Evolutionary conservation across 2,329 filamentous ascomycete species (phyloP).

Genomic region (Phyllosticta ampelicida): DNA sequence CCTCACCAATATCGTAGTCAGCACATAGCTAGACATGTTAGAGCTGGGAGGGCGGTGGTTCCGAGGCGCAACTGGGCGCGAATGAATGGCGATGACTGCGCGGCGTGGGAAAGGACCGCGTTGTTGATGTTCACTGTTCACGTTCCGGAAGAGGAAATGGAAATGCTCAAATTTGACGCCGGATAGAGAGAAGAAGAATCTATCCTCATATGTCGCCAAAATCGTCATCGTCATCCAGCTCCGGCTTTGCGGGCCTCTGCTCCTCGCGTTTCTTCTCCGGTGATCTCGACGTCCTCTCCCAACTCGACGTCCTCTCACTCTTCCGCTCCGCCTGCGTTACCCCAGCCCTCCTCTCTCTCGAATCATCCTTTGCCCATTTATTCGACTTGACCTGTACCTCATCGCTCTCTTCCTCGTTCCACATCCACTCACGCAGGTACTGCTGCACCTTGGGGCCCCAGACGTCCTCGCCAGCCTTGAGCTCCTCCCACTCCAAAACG

Average conservation of each 20-base stretch:
- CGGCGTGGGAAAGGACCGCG: no score
- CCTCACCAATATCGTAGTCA: no score
- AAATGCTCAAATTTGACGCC: neutral
- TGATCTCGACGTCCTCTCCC: neutral
- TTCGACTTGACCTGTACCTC: constrained; percentile 12
- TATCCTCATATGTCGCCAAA: neutral
- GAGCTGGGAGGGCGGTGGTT: no score
- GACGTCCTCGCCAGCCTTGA: constrained; percentile 63
- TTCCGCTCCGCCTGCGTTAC: neutral
- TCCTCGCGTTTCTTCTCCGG: neutral
- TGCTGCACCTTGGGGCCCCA: constrained; percentile 67
- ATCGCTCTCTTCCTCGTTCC: constrained; percentile 26
- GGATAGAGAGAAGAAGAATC: neutral
- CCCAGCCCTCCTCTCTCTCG: constrained; percentile 9
- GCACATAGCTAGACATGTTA: no score
- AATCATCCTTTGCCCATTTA: constrained; percentile 14
- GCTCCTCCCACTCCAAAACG: constrained; percentile 67
- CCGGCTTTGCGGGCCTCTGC: neutral
- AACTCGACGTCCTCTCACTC: neutral
- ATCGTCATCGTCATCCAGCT: neutral
- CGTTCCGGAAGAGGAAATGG: neutral
- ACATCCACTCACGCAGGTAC: constrained; percentile 44
- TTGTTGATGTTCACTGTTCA: no score
- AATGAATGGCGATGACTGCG: no score
- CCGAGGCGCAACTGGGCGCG: no score